Conservation (phyloP, 805 yeast species). For the Yarrowia yakushimensis region DNA sequence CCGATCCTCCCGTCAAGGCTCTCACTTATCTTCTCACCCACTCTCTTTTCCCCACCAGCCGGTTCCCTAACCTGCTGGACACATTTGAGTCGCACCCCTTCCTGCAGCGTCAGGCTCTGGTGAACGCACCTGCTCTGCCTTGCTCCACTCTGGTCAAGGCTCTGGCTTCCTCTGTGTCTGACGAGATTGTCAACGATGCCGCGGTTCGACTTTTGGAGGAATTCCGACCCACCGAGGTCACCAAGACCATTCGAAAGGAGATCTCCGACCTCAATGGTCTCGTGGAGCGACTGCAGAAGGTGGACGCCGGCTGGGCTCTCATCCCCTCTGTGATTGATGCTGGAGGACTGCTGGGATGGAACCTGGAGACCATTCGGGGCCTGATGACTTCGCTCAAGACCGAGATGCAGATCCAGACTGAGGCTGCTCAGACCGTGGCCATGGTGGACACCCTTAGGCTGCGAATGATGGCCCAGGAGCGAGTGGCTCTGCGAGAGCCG, state of each 20-base stretch:
- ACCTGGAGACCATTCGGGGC: constrained; percentile 47
- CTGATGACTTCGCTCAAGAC: constrained; percentile 33
- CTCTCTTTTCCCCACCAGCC: constrained; percentile 71
- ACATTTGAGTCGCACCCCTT: constrained; percentile 55
- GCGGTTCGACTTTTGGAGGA: constrained; percentile 65
- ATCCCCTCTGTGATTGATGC: constrained; percentile 66
- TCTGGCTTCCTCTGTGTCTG: constrained; percentile 48
- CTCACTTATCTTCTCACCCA: constrained; percentile 77
- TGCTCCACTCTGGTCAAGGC: constrained; percentile 61
- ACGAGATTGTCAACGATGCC: constrained; percentile 66
- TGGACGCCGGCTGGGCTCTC: constrained; percentile 57
- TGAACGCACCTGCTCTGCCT: constrained; percentile 68
- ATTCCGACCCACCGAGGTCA: constrained; percentile 48
- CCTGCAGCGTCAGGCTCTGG: constrained; percentile 75
- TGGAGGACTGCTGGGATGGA: constrained; percentile 68
- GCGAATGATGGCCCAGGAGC: constrained; percentile 14
- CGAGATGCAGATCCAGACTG: constrained; percentile 11
- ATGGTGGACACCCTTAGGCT: constrained; percentile 2
- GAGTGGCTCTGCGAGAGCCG: constrained; percentile 7
- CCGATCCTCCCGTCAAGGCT: constrained; percentile 49
- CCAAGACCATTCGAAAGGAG: constrained; percentile 33
- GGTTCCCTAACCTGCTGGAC: constrained; percentile 53
- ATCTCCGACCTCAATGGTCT: constrained; percentile 28
- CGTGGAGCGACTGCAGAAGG: constrained; percentile 45
- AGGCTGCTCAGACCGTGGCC: not conserved